Base-by-base conservation (phyloP, 164 flowering plant species). In the Cinnamomum micranthum region DNA sequence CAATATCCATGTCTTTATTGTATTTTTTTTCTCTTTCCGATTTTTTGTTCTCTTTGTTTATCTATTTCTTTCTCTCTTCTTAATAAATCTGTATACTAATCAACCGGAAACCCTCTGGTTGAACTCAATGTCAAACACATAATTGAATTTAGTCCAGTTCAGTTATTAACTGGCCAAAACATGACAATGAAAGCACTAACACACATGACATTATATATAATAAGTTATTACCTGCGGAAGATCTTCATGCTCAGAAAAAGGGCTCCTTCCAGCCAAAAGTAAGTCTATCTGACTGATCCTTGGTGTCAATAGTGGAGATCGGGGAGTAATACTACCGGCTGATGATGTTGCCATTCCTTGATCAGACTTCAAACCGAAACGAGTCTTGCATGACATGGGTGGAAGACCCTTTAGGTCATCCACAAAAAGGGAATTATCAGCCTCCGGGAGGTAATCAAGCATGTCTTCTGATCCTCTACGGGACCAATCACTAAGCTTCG, bases 281-380 rank as follows among this genome's bases (percentile, higher is more conserved):
- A 92, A 80, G 75, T 96, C 99, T 70, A 94, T 90, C 73, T 83
- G 97, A 84, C 90, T 89, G 69, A 86, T 84, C 71, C 88, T 85
- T 74, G 99, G 99, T 70, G 98, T 96, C 86, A 88, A 78, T 60
- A 92, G 65, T 47, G 98, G 99, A 55, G 99, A 96, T 73, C 96
- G 84, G 79, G 99, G 99, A 81, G 99, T 96, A 94, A 96, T 89
- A 84, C 98, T 96, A 73, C 97, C 97, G 12, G 93, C 98, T 55
- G 99, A 96, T 73, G 99, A 96, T 67, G 97, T 90, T 69, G 98
- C 83, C 97, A 96, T 88, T 72, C 98, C 99, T 79, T 96, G 99
- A 83, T 96, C 99, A 80, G 97, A 94, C 79, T 92, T 96, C n/a
- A 89, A 94, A 69, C 97, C 99, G 84, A 94, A 92, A 75, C 98